These are phyloP conservation scores for Phytopythium sindhum DNA, from an alignment of 352 stramenopile genomes.

Conservation along the genomic window DNA sequence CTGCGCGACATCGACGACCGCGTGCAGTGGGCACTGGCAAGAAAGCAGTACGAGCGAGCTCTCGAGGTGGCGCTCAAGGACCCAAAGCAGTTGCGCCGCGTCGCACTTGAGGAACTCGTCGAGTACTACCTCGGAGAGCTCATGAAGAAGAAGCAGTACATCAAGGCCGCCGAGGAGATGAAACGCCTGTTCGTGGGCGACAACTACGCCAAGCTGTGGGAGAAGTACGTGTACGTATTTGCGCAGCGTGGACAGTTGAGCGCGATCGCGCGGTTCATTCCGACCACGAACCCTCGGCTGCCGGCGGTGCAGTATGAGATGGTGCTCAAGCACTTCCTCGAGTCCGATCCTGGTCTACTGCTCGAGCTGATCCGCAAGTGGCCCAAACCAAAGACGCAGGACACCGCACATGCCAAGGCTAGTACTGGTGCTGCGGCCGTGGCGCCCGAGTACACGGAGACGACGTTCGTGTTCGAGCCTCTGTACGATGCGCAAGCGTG, in stretches of 20 bases:
- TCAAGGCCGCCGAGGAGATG: slow-evolving; percentile 70
- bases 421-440: slow-evolving; percentile 12
- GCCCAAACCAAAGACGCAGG: slow-evolving; percentile 63
- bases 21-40: slow-evolving; percentile 60
- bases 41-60: slow-evolving; percentile 57
- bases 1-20: slow-evolving; percentile 76
- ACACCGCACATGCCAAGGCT: slow-evolving; percentile 17
- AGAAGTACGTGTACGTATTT: slow-evolving; percentile 88
- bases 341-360: slow-evolving; percentile 71
- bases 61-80: slow-evolving; percentile 66
- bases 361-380: slow-evolving; percentile 81
- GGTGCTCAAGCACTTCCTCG: slow-evolving; percentile 82
- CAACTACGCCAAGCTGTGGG: slow-evolving; percentile 66
- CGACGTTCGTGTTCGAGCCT: slow-evolving; percentile 61
- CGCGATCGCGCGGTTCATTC: slow-evolving; percentile 68
- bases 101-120: slow-evolving; percentile 61
- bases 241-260: slow-evolving; percentile 70
- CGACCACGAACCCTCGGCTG: slow-evolving; percentile 65
- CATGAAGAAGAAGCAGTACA: slow-evolving; percentile 69
- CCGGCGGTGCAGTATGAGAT: slow-evolving; percentile 80
- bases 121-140: slow-evolving; percentile 77
- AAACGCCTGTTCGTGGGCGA: slow-evolving; percentile 66
- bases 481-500: slow-evolving; percentile 75
- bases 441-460: slow-evolving; percentile 74
- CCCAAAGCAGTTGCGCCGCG: slow-evolving; percentile 43